phyloP scores from a whole-genome alignment of 2,329 filamentous ascomycete genomes.

The Fusarium transvaalense region DNA sequence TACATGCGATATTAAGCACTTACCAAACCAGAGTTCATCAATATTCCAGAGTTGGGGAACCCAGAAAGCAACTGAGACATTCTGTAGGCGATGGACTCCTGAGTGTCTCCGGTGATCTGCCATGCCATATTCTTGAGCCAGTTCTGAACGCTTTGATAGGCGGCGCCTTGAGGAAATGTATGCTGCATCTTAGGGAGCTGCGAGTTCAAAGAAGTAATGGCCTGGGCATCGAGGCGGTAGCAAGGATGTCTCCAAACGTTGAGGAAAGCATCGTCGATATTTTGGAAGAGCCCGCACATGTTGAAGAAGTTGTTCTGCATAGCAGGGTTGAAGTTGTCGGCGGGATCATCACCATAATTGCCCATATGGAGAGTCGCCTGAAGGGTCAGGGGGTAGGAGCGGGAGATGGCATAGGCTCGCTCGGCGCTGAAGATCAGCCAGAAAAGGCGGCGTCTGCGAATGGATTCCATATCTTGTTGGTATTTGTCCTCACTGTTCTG shows the following conservation, averaged over 20 bases:
- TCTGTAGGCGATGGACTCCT: slow-evolving; percentile 71
- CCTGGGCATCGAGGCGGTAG: slow-evolving; percentile 67
- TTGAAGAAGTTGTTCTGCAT: slow-evolving; percentile 68
- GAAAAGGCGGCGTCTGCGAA: slow-evolving; percentile 74
- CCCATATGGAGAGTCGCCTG: slow-evolving; percentile 74
- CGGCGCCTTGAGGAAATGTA: slow-evolving; percentile 64
- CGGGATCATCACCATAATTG: slow-evolving; percentile 73
- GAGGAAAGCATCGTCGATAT: slow-evolving; percentile 75
- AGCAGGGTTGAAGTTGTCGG: slow-evolving; percentile 65
- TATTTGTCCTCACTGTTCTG: slow-evolving; percentile 75
- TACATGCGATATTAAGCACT: slow-evolving; percentile 48
- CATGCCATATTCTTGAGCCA: slow-evolving; percentile 75
- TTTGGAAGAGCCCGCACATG: slow-evolving; percentile 72
- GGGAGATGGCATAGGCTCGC: slow-evolving; percentile 78
- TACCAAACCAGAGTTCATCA: slow-evolving; percentile 80
- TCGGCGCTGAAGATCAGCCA: slow-evolving; percentile 81
- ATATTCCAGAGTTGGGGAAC: slow-evolving; percentile 77
- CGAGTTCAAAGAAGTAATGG: slow-evolving; percentile 54
- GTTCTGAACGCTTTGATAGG: slow-evolving; percentile 70
- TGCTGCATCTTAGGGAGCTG: neutral
- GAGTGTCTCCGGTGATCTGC: slow-evolving; percentile 67
- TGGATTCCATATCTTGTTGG: slow-evolving; percentile 67
- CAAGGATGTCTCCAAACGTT: slow-evolving; percentile 75
- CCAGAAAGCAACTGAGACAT: slow-evolving; percentile 75
- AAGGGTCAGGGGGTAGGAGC: slow-evolving; percentile 76